Evolutionary conservation across 345 rosid genomes (phyloP).

Genomic region (sweet orange (Citrus sinensis)): DVS_A1.0 CM039161.1:3810001-3810500

Average conservation of each 20-base stretch:
- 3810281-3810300: neutral
- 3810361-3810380: neutral
- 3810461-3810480: neutral
- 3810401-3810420: neutral
- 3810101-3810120: too few relatives aligned
- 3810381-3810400: neutral
- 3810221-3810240: slow-evolving; percentile 11
- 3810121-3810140: neutral
- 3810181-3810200: neutral
- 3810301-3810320: neutral
- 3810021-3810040: too few relatives aligned
- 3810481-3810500: neutral
- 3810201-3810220: slow-evolving; percentile 3
- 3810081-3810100: too few relatives aligned
- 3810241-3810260: neutral
- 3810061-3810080: neutral
- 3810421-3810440: neutral
- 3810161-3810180: neutral
- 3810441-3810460: neutral
- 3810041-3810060: slow-evolving; percentile 1
- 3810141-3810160: neutral
- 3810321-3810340: neutral
- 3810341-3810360: neutral
- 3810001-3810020: too few relatives aligned
- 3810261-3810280: neutral